These are phyloP conservation scores for Leptosphaerulina australis DNA, from an alignment of 2,329 filamentous ascomycete species.

Conservation along the genomic window DNA sequence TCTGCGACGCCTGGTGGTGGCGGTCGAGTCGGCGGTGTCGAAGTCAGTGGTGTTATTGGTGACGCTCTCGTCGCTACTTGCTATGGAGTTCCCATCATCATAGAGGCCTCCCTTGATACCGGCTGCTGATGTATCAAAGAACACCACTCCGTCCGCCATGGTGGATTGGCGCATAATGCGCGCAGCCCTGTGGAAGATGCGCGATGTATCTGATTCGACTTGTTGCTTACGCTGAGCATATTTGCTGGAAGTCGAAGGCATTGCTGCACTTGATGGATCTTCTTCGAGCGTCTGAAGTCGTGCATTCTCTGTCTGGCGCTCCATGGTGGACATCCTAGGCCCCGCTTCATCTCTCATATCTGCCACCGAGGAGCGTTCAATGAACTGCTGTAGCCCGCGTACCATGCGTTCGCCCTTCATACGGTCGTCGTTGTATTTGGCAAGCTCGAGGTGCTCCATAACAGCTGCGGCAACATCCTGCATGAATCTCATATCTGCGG, in stretches of 20 bases:
- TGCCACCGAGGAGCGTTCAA: conserved; percentile 37
- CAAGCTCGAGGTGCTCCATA: conserved; percentile 43
- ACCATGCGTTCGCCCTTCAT: conserved; percentile 41
- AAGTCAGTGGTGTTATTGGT: conserved; percentile 41
- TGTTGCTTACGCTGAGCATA: conserved; percentile 32
- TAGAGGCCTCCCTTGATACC: conserved; percentile 34
- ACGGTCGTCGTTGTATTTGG: conserved; percentile 35
- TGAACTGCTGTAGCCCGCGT: conserved; percentile 43
- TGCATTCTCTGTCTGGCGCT: conserved; percentile 44
- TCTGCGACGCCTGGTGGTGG: conserved; percentile 27
- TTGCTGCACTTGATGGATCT: conserved; percentile 16
- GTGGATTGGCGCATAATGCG: conserved; percentile 44
- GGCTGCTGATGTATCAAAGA: conserved; percentile 44
- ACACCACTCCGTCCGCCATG: conserved; percentile 43
- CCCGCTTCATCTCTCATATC: conserved; percentile 24
- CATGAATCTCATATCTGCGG: conserved; percentile 38
- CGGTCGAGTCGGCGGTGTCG: conserved; percentile 35
- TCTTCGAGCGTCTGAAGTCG: conserved; percentile 37
- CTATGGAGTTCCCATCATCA: conserved; percentile 22
- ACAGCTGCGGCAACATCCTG: conserved; percentile 40
- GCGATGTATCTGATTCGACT: conserved; percentile 30
- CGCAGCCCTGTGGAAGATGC: conserved; percentile 46
- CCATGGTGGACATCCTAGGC: conserved; percentile 34
- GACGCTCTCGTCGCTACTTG: conserved; percentile 37
- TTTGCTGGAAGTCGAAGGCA: conserved; percentile 16